Conservation (phyloP, 192 early-diverging fungal species). For the Linnemannia elongata region DNA sequence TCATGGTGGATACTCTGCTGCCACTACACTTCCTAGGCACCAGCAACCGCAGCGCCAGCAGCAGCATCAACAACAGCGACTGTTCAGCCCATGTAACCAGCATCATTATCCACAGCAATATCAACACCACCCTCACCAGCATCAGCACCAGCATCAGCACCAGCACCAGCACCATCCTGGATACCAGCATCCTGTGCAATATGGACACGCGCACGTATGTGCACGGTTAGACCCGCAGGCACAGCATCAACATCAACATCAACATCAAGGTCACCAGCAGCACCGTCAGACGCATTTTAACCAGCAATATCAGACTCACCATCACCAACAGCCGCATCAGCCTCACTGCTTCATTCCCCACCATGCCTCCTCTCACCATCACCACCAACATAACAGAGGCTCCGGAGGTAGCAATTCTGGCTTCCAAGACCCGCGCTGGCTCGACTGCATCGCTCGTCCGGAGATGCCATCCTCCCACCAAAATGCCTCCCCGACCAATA, state of each 20-base stretch:
- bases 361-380: neutral
- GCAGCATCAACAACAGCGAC: neutral
- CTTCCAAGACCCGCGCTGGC: neutral
- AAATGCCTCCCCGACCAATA: neutral
- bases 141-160: neutral
- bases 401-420: neutral
- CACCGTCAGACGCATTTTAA: neutral
- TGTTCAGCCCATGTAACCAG: neutral
- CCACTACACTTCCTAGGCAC: neutral
- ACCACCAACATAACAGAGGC: neutral
- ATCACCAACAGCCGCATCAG: neutral
- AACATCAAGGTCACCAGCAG: neutral
- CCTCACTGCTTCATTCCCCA: neutral
- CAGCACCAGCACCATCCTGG: neutral
- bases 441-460: neutral
- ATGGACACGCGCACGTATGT: no score
- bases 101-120: neutral
- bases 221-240: neutral
- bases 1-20: neutral
- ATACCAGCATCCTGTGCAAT: neutral
- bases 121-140: constrained; percentile 3
- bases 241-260: neutral
- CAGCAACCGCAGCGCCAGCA: constrained; percentile 8
- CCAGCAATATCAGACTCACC: neutral
- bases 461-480: neutral